Evolutionary conservation across 768 basidiomycete genomes (phyloP).

Genomic region (Termitomyces sp.): DNA sequence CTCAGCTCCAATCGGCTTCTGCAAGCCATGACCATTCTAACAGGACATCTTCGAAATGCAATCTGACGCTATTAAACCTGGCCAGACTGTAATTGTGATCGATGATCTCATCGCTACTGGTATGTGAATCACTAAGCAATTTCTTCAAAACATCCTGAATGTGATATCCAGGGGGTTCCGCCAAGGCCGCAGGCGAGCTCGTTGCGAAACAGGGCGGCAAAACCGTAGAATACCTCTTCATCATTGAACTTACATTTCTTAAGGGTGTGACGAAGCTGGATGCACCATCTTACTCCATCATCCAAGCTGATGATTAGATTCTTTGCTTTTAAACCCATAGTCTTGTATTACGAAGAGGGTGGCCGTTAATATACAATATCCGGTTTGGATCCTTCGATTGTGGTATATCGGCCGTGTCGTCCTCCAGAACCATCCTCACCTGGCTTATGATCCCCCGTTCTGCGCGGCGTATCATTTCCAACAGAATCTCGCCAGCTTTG

Average conservation of each 20-base stretch:
- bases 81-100: constrained; percentile 80
- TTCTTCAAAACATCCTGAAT: background rate
- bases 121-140: constrained; percentile 23
- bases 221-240: constrained; percentile 90
- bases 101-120: constrained; percentile 98
- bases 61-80: constrained; percentile 72
- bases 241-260: constrained; percentile 77
- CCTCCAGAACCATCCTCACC: constrained; percentile 47
- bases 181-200: constrained; percentile 87
- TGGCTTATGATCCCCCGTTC: constrained; percentile 41
- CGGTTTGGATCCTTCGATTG: constrained; percentile 31
- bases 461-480: constrained; percentile 49
- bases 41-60: constrained; percentile 98
- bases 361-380: constrained; percentile 72
- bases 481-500: constrained; percentile 46
- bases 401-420: constrained; percentile 20
- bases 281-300: constrained; percentile 85
- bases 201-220: constrained; percentile 78
- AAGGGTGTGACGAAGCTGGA: constrained; percentile 74
- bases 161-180: constrained; percentile 71
- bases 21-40: background rate
- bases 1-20: constrained; percentile 2
- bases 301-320: constrained; percentile 62
- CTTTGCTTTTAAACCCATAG: constrained; percentile 41
- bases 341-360: constrained; percentile 72